Conservation (phyloP, 192 early-diverging fungal species). For the Lunasporangiospora selenospora region DNA sequence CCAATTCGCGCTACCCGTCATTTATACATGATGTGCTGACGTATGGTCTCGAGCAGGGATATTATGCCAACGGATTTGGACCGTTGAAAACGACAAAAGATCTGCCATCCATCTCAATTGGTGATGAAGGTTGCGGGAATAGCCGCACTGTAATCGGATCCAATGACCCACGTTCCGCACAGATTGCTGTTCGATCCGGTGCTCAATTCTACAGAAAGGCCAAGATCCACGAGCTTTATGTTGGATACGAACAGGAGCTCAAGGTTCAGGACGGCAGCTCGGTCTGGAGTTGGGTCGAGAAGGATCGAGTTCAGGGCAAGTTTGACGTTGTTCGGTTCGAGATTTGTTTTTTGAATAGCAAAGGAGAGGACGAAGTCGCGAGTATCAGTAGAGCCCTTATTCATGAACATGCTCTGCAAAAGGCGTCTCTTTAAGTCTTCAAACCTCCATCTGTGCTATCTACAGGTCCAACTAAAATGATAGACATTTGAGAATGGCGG, state of each 20-base stretch:
- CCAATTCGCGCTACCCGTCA: conserved; percentile 21
- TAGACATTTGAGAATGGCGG: too few species aligned
- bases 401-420: not conserved
- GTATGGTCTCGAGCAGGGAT: conserved; percentile 18
- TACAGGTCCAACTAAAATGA: too few species aligned
- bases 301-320: not conserved
- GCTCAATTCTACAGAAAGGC: conserved; percentile 15
- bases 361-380: conserved; percentile 2
- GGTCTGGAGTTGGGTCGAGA: conserved; percentile 40
- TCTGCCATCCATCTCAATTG: not conserved
- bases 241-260: conserved; percentile 27
- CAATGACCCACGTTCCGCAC: too few species aligned
- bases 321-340: conserved; percentile 19
- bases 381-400: conserved; percentile 6
- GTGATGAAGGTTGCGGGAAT: not conserved
- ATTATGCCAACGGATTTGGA: conserved; percentile 33
- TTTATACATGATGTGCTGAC: conserved; percentile 12
- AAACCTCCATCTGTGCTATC: too few species aligned
- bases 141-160: too few species aligned
- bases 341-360: conserved; percentile 6
- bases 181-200: conserved; percentile 6
- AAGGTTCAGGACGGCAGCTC: conserved; percentile 6
- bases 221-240: conserved; percentile 20
- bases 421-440: not conserved
- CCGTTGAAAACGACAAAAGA: not conserved